Conservation (phyloP, 257 asterid species). For the Solanum verrucosum region DNA sequence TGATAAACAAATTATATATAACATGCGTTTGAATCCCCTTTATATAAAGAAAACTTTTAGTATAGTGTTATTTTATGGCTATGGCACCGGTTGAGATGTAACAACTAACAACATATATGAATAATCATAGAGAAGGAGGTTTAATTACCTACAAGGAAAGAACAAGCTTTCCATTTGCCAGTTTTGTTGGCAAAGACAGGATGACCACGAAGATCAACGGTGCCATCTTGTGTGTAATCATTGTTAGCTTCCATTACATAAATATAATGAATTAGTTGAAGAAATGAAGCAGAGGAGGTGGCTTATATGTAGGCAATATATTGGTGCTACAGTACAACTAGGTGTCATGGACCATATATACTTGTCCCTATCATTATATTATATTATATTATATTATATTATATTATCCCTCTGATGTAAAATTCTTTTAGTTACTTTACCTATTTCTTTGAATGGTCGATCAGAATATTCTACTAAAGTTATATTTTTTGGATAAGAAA, state of each 20-base stretch:
- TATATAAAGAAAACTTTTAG: too few relatives aligned
- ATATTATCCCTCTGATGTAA: not conserved
- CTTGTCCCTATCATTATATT: not conserved
- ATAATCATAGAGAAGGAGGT: not conserved
- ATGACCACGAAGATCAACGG: conserved; percentile 67
- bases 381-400: too few relatives aligned
- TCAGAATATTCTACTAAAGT: not conserved
- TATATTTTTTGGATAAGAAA: not conserved
- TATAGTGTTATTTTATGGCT: too few relatives aligned
- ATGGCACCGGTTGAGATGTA: not conserved
- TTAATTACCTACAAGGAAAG: conserved; percentile 62
- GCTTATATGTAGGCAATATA: not conserved
- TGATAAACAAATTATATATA: too few relatives aligned
- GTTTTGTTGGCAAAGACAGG: conserved; percentile 59
- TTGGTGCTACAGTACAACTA: not conserved
- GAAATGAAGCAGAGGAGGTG: not conserved
- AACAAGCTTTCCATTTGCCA: conserved; percentile 90
- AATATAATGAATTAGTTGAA: not conserved
- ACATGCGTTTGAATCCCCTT: too few relatives aligned
- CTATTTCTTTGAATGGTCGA: not conserved
- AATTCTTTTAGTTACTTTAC: not conserved
- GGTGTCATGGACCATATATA: not conserved
- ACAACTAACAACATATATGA: not conserved
- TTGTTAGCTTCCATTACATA: conserved; percentile 47
- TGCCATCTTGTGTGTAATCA: conserved; percentile 62